These are phyloP conservation scores for Leishmania tropica DNA, from an alignment of 208 protist genomes.

Conservation along the genomic window DNA sequence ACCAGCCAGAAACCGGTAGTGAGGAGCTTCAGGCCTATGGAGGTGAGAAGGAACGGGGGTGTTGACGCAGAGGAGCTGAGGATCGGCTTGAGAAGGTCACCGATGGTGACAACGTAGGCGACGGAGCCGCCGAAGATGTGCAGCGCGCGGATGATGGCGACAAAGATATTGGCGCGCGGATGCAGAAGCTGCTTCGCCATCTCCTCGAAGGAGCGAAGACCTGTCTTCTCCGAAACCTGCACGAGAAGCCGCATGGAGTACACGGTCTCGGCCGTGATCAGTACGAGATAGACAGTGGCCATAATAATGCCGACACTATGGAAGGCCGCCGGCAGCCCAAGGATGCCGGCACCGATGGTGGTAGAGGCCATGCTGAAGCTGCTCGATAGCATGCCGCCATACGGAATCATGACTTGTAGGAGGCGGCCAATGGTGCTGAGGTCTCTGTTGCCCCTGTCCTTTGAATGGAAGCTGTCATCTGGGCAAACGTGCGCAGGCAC, in stretches of 20 bases:
- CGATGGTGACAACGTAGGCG: constrained; percentile 55
- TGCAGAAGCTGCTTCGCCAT: constrained; percentile 42
- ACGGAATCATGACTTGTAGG: constrained; percentile 37
- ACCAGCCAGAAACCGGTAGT: constrained; percentile 32
- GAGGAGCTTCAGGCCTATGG: constrained; percentile 24
- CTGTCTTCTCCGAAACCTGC: constrained; percentile 31
- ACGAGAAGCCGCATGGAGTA: constrained; percentile 55
- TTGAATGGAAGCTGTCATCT: not conserved
- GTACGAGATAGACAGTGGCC: constrained; percentile 33
- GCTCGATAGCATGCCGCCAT: constrained; percentile 40
- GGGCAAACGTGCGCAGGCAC: not conserved
- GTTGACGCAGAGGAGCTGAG: constrained; percentile 17
- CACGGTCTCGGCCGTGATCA: constrained; percentile 36
- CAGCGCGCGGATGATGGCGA: constrained; percentile 33
- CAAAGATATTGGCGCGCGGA: constrained; percentile 17
- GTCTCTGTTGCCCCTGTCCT: not conserved
- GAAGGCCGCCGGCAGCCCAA: constrained; percentile 36
- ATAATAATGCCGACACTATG: constrained; percentile 41
- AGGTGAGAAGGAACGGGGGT: constrained; percentile 18
- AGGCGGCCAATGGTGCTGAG: constrained; percentile 8
- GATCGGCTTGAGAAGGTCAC: constrained; percentile 46
- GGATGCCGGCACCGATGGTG: constrained; percentile 45
- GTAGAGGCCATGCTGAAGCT: constrained; percentile 49
- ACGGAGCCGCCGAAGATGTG: constrained; percentile 47
- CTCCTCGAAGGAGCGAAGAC: constrained; percentile 36